Conservation (phyloP, 169 alveolate species). For the Plasmodium inui region DNA sequence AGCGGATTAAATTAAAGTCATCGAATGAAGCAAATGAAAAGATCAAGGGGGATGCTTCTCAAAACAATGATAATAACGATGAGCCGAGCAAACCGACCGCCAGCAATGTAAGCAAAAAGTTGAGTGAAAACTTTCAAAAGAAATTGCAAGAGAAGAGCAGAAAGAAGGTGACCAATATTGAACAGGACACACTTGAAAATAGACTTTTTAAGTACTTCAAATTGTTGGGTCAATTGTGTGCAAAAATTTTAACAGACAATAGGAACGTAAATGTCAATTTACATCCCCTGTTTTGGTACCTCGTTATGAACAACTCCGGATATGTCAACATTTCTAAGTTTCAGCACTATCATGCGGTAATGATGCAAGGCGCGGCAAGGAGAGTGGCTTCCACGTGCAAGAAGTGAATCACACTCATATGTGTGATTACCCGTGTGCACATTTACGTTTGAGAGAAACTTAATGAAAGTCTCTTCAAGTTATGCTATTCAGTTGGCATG, state of each 20-base stretch:
- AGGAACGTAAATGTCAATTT: constrained; percentile 73
- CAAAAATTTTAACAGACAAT: constrained; percentile 79
- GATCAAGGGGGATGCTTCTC: not conserved
- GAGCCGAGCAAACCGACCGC: not conserved
- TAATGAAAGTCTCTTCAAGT: not conserved
- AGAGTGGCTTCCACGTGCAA: not conserved
- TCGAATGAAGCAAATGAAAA: constrained; percentile 12
- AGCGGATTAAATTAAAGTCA: not conserved
- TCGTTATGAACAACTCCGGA: constrained; percentile 75
- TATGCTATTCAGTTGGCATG: not conserved
- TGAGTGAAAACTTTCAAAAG: constrained; percentile 19
- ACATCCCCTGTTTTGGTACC: constrained; percentile 84
- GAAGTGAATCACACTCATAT: not conserved
- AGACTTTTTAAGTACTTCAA: constrained; percentile 77
- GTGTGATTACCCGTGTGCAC: not conserved
- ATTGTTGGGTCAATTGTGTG: constrained; percentile 83
- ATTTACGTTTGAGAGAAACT: not conserved
- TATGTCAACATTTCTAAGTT: constrained; percentile 52
- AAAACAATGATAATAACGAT: not conserved
- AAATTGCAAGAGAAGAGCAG: constrained; percentile 30
- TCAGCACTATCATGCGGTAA: constrained; percentile 76
- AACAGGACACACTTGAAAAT: constrained; percentile 69
- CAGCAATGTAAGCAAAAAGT: not conserved
- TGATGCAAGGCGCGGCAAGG: not conserved
- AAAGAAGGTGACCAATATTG: not conserved